A percentile compares a stretch with the other conserved stretches of the same genome.
These are phyloP conservation scores for Scalesia atractyloides DNA, from an alignment of 129 eudicot genomes.

Conservation along the genomic window DNA sequence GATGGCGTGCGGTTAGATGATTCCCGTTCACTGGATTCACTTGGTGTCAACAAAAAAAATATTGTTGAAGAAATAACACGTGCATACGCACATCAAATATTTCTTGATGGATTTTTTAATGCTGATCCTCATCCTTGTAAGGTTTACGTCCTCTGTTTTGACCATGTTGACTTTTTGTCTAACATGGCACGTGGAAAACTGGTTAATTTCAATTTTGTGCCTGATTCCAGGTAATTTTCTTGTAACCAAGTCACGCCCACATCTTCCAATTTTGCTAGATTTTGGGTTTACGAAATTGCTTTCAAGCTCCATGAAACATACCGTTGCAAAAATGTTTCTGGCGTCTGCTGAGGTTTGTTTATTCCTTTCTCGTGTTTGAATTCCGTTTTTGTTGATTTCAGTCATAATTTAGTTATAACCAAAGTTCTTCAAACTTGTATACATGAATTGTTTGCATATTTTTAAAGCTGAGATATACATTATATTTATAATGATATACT, in stretches of 20 bases:
- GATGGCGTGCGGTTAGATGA: slow-evolving; percentile 88
- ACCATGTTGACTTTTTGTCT: neutral
- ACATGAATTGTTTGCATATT: neutral
- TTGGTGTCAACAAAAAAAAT: slow-evolving; percentile 73
- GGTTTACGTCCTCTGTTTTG: slow-evolving; percentile 1
- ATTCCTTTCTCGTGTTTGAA: slow-evolving; percentile 19
- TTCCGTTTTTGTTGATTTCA: neutral
- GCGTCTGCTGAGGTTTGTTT: slow-evolving; percentile 91
- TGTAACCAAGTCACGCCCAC: slow-evolving; percentile 83
- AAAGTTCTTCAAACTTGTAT: neutral
- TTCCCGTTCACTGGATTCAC: slow-evolving; percentile 51
- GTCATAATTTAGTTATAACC: neutral
- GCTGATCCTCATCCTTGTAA: slow-evolving; percentile 99
- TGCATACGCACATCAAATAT: slow-evolving; percentile 96
- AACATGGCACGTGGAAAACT: neutral
- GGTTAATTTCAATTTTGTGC: slow-evolving; percentile 4
- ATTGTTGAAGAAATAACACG: slow-evolving; percentile 95
- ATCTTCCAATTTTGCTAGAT: slow-evolving; percentile 85
- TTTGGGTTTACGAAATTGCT: slow-evolving; percentile 89
- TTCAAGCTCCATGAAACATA: slow-evolving; percentile 70
- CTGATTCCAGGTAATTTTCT: slow-evolving; percentile 75
- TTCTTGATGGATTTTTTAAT: slow-evolving; percentile 87
- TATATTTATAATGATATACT: neutral
- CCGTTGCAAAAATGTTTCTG: slow-evolving; percentile 91
- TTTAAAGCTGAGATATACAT: neutral